phyloP scores from a whole-genome alignment of 805 yeast species.

The Zygoascus bituminiphila region DNA sequence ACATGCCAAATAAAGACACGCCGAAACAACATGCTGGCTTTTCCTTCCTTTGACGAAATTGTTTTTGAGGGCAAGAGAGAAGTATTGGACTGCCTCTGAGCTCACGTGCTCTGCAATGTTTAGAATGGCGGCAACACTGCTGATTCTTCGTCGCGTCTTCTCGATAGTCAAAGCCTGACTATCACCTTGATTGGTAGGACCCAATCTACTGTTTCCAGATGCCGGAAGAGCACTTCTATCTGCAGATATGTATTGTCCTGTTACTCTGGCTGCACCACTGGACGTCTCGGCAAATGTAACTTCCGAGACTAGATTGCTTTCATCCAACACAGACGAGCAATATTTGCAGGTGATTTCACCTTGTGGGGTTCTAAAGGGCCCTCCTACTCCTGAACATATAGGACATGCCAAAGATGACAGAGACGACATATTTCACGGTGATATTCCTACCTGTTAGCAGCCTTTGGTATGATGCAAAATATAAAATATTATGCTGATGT shows the following conservation, averaged over 20 bases:
- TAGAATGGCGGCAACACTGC: slow-evolving; percentile 70
- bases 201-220: slow-evolving; percentile 33
- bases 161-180: slow-evolving; percentile 82
- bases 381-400: background rate
- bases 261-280: slow-evolving; percentile 91
- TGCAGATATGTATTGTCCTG: slow-evolving; percentile 86
- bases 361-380: background rate
- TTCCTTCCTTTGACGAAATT: slow-evolving; percentile 96
- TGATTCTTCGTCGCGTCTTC: slow-evolving; percentile 73
- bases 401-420: background rate
- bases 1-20: slow-evolving; percentile 92
- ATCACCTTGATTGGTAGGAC: slow-evolving; percentile 35
- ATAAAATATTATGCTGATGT: too few species aligned
- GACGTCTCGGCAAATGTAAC: slow-evolving; percentile 89
- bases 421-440: background rate
- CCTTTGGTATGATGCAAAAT: background rate
- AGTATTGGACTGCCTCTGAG: slow-evolving; percentile 85
- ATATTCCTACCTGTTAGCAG: too few species aligned
- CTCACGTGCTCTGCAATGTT: slow-evolving; percentile 76
- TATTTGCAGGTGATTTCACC: slow-evolving; percentile 43
- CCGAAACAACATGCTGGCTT: slow-evolving; percentile 90
- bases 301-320: slow-evolving; percentile 90
- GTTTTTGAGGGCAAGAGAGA: slow-evolving; percentile 71
- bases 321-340: slow-evolving; percentile 87
- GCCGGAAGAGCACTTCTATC: slow-evolving; percentile 67